Conservation (phyloP, 768 basidiomycete genomes). For the Chiua virens region DNA sequence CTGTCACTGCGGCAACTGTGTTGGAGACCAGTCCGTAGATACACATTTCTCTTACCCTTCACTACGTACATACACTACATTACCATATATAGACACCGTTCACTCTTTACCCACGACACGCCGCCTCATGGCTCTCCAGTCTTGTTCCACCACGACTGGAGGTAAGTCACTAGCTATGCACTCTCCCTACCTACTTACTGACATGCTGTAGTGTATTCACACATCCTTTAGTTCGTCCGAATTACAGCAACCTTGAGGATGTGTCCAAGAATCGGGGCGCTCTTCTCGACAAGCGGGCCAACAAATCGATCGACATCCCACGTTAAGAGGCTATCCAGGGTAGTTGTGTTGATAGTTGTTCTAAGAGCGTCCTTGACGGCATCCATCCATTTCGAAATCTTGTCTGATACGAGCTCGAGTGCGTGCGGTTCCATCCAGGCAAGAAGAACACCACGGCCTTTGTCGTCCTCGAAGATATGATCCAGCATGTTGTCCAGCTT, state of each 20-base stretch:
- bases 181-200: too few species aligned
- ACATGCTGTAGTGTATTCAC: too few species aligned
- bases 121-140: too few species aligned
- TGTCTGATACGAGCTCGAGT: background rate
- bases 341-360: background rate
- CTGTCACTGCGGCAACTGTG: background rate
- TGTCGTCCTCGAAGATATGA: background rate
- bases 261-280: background rate
- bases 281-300: background rate
- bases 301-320: conserved; percentile 1
- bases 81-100: too few species aligned
- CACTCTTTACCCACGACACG: too few species aligned
- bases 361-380: background rate
- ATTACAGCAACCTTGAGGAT: background rate
- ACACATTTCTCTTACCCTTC: too few species aligned
- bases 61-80: too few species aligned
- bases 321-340: background rate
- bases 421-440: background rate
- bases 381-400: background rate
- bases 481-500: conserved; percentile 1
- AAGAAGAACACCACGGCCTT: background rate
- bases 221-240: too few species aligned
- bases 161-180: too few species aligned
- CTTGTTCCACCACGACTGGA: too few species aligned
- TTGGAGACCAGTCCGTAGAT: too few species aligned